Conservation (phyloP, 768 basidiomycete genomes). For the Lyophyllum shimeji region DNA sequence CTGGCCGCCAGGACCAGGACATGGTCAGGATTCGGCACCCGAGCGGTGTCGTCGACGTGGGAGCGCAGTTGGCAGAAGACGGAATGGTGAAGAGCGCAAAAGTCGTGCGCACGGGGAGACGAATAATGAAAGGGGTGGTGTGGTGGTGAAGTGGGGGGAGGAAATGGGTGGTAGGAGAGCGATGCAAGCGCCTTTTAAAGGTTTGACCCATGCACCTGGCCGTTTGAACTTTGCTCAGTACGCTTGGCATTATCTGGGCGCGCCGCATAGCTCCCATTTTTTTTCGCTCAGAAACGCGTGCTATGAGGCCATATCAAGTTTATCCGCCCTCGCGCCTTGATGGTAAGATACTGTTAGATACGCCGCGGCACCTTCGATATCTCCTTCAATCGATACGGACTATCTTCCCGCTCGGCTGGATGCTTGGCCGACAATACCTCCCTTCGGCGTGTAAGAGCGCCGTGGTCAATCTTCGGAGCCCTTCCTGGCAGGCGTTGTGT, state of each 20-base stretch:
- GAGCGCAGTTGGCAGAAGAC: constrained; percentile 46
- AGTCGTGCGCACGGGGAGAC: constrained; percentile 66
- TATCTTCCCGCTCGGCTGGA: too few relatives aligned
- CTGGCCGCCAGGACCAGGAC: constrained; percentile 13
- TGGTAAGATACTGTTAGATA: not conserved
- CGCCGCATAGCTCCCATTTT: not conserved
- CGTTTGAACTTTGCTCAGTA: not conserved
- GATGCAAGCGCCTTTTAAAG: constrained; percentile 2
- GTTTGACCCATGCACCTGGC: not conserved
- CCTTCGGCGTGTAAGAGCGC: not conserved
- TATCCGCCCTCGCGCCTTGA: not conserved
- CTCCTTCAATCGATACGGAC: not conserved
- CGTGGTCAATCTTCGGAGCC: not conserved
- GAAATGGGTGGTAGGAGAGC: not conserved
- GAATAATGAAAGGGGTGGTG: constrained; percentile 69
- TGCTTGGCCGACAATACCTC: not conserved
- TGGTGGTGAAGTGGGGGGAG: constrained; percentile 48
- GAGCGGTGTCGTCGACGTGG: constrained; percentile 67
- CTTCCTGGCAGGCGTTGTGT: not conserved
- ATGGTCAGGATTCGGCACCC: constrained; percentile 61
- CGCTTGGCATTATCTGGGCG: not conserved
- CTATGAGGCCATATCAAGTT: not conserved
- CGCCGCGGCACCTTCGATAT: not conserved
- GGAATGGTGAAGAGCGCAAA: constrained; percentile 56
- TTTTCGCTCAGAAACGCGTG: not conserved